Conservation (phyloP, 352 stramenopile genomes). For the Phytopythium kandeliae region DNA sequence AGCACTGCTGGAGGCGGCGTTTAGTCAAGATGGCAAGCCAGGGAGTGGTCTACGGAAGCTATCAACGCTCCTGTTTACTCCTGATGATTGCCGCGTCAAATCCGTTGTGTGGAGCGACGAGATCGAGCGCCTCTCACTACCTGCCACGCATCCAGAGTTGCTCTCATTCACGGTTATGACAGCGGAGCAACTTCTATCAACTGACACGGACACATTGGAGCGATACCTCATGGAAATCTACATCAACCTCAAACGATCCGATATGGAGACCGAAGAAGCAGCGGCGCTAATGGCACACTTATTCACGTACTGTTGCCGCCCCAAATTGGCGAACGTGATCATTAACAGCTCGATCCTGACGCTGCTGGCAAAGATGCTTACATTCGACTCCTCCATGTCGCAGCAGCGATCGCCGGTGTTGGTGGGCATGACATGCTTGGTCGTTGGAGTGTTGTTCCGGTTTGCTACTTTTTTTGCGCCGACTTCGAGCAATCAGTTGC, state of each 20-base stretch:
- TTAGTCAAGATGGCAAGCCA: conserved; percentile 23
- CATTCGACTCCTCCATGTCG: conserved; percentile 12
- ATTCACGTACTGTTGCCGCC: conserved; percentile 41
- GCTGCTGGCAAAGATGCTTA: conserved; percentile 50
- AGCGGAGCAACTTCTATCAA: conserved; percentile 36
- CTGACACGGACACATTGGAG: conserved; percentile 45
- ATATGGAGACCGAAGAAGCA: conserved; percentile 24
- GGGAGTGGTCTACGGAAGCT: conserved; percentile 34
- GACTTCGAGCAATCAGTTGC: conserved; percentile 51
- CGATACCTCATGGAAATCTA: conserved; percentile 75
- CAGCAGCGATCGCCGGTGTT: conserved; percentile 6
- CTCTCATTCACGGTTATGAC: conserved; percentile 34
- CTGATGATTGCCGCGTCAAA: conserved; percentile 48
- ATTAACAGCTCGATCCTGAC: conserved; percentile 76
- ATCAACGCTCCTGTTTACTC: conserved; percentile 55
- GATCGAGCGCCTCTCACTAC: conserved; percentile 31
- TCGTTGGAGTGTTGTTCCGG: conserved; percentile 62
- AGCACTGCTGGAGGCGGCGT: conserved; percentile 19
- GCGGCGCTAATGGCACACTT: conserved; percentile 55
- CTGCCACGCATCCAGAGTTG: conserved; percentile 16
- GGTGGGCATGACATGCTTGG: conserved; percentile 40
- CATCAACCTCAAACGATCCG: conserved; percentile 41
- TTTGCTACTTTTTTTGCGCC: conserved; percentile 66
- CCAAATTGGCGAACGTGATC: conserved; percentile 70
- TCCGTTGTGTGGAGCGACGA: conserved; percentile 54